Evolutionary conservation across 2,329 filamentous ascomycete genomes (phyloP).

Genomic region (Phialophora chinensis): DNA sequence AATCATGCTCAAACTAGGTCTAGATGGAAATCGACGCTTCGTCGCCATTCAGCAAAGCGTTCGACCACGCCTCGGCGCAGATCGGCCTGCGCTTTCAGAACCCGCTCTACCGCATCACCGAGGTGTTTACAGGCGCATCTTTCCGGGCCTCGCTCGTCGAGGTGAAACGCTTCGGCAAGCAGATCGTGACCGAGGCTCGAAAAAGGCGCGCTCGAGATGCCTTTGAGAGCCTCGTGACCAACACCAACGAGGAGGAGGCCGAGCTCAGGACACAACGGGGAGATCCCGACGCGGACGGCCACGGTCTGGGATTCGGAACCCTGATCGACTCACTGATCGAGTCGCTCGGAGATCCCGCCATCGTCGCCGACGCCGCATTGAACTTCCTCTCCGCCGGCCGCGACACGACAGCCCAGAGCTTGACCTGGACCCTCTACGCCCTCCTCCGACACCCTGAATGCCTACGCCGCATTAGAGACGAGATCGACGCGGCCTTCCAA

Average conservation of each 20-base stretch:
- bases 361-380: slow-evolving; percentile 68
- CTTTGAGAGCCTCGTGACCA: slow-evolving; percentile 27
- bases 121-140: slow-evolving; percentile 56
- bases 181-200: slow-evolving; percentile 62
- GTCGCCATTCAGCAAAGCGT: slow-evolving; percentile 65
- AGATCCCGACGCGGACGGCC: slow-evolving; percentile 27
- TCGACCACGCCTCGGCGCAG: slow-evolving; percentile 66
- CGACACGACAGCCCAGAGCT: slow-evolving; percentile 68
- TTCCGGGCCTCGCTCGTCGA: slow-evolving; percentile 58
- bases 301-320: slow-evolving; percentile 52
- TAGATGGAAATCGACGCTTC: slow-evolving; percentile 69
- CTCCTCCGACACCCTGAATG: slow-evolving; percentile 59
- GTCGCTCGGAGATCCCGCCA: slow-evolving; percentile 58
- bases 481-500: slow-evolving; percentile 34
- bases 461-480: slow-evolving; percentile 25
- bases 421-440: slow-evolving; percentile 69
- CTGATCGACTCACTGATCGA: slow-evolving; percentile 67
- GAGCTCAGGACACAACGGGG: background rate
- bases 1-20: background rate
- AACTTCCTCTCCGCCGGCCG: slow-evolving; percentile 70
- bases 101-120: slow-evolving; percentile 66
- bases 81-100: slow-evolving; percentile 70
- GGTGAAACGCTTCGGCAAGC: slow-evolving; percentile 62
- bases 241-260: slow-evolving; percentile 19
- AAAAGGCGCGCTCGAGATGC: slow-evolving; percentile 44